Evolutionary conservation across 495 filamentous ascomycete species (phyloP), one percentile per base, ranked within the genome.

Genomic region (Aspergillus wentii): DNA sequence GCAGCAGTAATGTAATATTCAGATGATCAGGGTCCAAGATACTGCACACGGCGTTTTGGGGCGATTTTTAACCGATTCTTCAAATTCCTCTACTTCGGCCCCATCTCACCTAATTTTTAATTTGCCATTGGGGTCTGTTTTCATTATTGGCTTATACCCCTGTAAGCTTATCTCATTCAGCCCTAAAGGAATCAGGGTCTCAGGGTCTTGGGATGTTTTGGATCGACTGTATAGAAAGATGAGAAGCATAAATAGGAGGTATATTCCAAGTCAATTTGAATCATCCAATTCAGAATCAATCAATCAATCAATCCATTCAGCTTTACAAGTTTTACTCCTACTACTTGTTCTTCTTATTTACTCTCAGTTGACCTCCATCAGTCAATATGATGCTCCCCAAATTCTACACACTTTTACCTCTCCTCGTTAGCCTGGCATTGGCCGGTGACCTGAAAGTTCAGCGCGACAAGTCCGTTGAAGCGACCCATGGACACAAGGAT

Each of bases 241-340:
- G 14, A 29, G 26, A 29, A n/a, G 26, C 26, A 29, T 29, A 29
- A 29, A 29, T 29, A 29, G 26, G 26, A 29, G 14, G 26, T 29
- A 29, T n/a, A 29, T 29, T n/a, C 14, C 26, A n/a, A n/a, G 26
- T 4, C 11, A 29, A 29, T 9, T 6, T n/a, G 26, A 29, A 29
- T 29, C 26, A 29, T 29, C 4, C 4, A 29, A 29, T 29, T 13
- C 11, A 29, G 10, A 29, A 29, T 29, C 26, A n/a, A 29, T 29
- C 26, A n/a, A 29, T 29, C 26, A n/a, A 29, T 29, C 11, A 29
- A 29, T 29, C 26, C 5, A 29, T 29, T 29, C 4, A 29, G 22
- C 22, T 25, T 25, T 25, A 25, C 22, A 25, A 25, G 22, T 25
- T 25, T 6, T 25, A 5, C 10, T 25, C 10, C 22, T 25, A 10